Evolutionary conservation across 1,284 basidiomycete genomes (phyloP).

Genomic region (Cutaneotrichosporon daszewskae): DNA sequence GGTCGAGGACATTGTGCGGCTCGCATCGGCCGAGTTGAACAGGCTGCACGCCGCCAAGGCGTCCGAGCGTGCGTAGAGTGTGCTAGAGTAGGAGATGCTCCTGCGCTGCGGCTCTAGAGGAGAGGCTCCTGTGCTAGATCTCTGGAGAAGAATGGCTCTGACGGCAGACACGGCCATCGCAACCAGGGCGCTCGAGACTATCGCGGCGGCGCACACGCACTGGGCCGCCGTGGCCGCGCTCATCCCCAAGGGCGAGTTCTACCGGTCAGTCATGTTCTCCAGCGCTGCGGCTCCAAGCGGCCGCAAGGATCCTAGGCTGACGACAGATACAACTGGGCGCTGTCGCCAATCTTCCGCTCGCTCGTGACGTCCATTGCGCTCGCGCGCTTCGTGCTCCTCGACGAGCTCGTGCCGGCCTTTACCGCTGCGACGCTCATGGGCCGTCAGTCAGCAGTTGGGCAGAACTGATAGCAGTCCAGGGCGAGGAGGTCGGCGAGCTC

Average conservation of each 20-base stretch:
- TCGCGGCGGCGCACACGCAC: slow-evolving; percentile 23
- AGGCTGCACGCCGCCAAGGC: slow-evolving; percentile 38
- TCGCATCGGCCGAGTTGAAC: slow-evolving; percentile 41
- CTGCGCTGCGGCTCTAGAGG: neutral
- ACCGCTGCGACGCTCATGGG: slow-evolving; percentile 39
- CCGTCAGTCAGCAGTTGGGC: slow-evolving; percentile 23
- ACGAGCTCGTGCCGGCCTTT: slow-evolving; percentile 41
- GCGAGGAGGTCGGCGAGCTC: slow-evolving; percentile 35
- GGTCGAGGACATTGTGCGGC: slow-evolving; percentile 37
- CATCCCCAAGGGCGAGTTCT: slow-evolving; percentile 45
- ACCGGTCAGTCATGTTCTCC: slow-evolving; percentile 36
- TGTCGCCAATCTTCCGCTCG: slow-evolving; percentile 35
- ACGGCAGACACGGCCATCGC: slow-evolving; percentile 35
- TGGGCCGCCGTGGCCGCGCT: slow-evolving; percentile 37
- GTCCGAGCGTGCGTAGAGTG: slow-evolving; percentile 30
- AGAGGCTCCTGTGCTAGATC: neutral
- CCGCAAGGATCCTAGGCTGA: neutral
- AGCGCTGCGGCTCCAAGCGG: neutral
- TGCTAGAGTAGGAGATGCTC: neutral
- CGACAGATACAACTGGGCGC: slow-evolving; percentile 39
- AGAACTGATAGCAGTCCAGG: slow-evolving; percentile 25
- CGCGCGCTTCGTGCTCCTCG: slow-evolving; percentile 42
- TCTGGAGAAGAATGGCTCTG: too few species aligned
- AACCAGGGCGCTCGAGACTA: slow-evolving; percentile 31
- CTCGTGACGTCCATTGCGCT: slow-evolving; percentile 41